Base-by-base conservation (phyloP, 495 filamentous ascomycete species). In the Aspergillus hancockii region DNA sequence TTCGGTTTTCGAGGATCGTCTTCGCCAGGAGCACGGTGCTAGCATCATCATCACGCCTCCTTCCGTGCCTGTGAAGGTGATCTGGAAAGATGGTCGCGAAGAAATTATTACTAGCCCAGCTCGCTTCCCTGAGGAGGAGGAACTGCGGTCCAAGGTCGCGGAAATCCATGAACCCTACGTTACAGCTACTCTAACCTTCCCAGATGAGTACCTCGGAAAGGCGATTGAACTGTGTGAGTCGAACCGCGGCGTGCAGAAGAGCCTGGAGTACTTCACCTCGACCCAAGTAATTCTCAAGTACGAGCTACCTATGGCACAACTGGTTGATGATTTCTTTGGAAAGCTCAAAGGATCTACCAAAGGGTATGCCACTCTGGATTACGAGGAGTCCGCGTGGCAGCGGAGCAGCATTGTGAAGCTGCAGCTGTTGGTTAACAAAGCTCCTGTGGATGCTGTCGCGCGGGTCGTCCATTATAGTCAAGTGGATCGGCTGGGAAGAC, bases 41-140 rank as follows among this genome's bases (percentile, higher is more conserved):
- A 92, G 85, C 65, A 92, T 98, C 73, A 97, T 98, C 72, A 97
- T 98, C 67, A 98, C 94, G 3, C 93, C 96, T 16, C 94, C 94
- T 2, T 90, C 92, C 2, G 94, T 98, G 7, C 92, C 95, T 5
- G 93, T 93, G 63, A 93, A 91, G 69, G 82, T 98, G 8, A 66
- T 89, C 8, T 96, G 86, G 81, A 81, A 75, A 43, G 81, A 92
- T 65, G 92, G 91, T 23, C 83, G 71, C 14, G 85, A 92, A 63
- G 78, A 81, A 7, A 84, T 93, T 59, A 85, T 97, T 56, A 87
- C 86, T 38, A 97, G 92, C 66, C 93, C 94, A 0, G 85, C 89
- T 36, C 80, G 88, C 43, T 98, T 97, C 66, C 94, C 95, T 0
- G 91, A 93, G 40, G 73, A 79, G 8, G 89, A 94, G 25, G 75